Base-by-base conservation (phyloP, 176 grass and related monocot genomes). In the Eragrostis curvula region DNA sequence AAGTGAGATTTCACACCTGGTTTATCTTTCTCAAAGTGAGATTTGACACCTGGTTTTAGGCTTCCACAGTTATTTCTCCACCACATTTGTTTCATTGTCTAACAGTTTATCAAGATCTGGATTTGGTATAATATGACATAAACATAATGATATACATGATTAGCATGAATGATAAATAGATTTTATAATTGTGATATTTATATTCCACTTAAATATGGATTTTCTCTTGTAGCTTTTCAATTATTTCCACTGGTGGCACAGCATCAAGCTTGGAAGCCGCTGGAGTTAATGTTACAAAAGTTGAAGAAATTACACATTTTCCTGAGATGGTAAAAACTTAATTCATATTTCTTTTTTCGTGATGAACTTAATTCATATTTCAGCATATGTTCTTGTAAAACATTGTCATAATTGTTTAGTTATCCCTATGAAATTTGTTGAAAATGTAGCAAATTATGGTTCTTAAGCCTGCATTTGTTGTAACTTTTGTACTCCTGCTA, bases 251-350 rank as follows among this genome's bases (percentile, higher is more conserved):
- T 29, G 92, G 96, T n/a, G 96, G 92, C 51, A 98, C 95, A 61
- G 92, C 96, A 63, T 89, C 92, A 66, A 83, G 88, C 79, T 80
- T 98, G 79, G 90, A 95, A 89, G 79, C 91, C 88, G 90, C 96
- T 55, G 92, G 92, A 84, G 74, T 95, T 36, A 80, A 89, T 79
- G 92, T 95, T 23, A 98, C 90, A 20, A 95, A 91, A 90, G 92
- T 98, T 86, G 96, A 98, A 89, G 81, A 95, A 53, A 89, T 98
- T 52, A 98, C 96, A 44, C 72, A 93, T 80, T 98, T 98, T 68
- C 96, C 96, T 80, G 96, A 98, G 84, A 98, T 98, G 96, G 96
- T 98, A 83, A 91, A 36, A 84, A 27, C 29, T 57, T 74, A 87
- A 12, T 70, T 83, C 21, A 46, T 56, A 0, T 50, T 57, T 68